A percentile compares a stretch with the other conserved stretches of the same genome.
phyloP scores from a whole-genome alignment of 768 basidiomycete species.

The Mycena epipterygia region DNA sequence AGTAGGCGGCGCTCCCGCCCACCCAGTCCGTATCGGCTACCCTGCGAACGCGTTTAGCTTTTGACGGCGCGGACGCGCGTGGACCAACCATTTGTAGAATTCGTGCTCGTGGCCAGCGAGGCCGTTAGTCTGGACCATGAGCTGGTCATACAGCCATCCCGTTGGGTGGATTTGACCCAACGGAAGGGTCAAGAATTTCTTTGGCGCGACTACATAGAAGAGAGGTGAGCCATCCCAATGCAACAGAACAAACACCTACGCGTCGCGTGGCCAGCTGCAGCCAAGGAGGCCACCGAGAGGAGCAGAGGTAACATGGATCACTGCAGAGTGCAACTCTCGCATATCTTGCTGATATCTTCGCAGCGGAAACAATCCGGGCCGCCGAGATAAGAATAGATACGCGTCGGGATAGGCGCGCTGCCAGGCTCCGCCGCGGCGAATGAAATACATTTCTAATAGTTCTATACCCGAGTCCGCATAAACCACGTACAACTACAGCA shows the following conservation, averaged over 20 bases:
- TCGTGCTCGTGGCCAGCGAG: slow-evolving; percentile 60
- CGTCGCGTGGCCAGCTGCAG: slow-evolving; percentile 20
- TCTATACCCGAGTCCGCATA: background rate
- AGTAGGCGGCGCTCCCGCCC: slow-evolving; percentile 57
- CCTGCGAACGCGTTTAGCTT: slow-evolving; percentile 34
- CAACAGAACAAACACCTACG: slow-evolving; percentile 10
- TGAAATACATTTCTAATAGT: background rate
- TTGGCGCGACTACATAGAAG: slow-evolving; percentile 54
- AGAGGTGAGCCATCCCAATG: background rate
- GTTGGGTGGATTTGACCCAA: slow-evolving; percentile 54
- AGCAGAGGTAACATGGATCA: slow-evolving; percentile 22
- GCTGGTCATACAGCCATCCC: slow-evolving; percentile 61
- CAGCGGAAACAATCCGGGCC: background rate
- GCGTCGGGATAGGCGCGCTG: background rate
- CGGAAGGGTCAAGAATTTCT: slow-evolving; percentile 56
- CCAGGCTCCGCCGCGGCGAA: background rate
- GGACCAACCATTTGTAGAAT: slow-evolving; percentile 55
- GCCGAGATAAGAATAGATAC: slow-evolving; percentile 14
- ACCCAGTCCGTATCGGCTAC: slow-evolving; percentile 59
- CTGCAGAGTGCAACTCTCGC: background rate
- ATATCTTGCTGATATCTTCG: background rate
- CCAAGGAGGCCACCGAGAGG: slow-evolving; percentile 1
- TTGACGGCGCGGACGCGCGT: background rate
- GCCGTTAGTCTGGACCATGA: slow-evolving; percentile 53
- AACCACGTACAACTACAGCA: slow-evolving; percentile 44